These are phyloP conservation scores for Aegle marmelos DNA, from an alignment of 345 rosid species.

Conservation along the genomic window DNA sequence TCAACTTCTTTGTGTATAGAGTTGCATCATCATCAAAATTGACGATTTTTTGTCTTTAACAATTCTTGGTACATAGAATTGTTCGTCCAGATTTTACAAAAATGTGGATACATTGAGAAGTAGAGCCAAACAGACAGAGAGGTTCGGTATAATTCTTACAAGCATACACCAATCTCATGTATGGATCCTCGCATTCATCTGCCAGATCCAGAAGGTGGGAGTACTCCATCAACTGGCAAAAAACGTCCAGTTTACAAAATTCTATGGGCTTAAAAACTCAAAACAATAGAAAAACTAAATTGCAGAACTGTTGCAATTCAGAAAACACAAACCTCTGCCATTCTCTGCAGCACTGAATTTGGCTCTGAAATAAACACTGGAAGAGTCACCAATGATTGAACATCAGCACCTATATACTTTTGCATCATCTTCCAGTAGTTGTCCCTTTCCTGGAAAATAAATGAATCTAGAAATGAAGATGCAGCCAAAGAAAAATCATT, in stretches of 20 bases:
- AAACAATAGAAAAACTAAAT: conserved; percentile 7
- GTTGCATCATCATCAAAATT: neutral
- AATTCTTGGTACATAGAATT: neutral
- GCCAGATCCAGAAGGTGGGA: conserved; percentile 83
- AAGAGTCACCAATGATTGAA: conserved; percentile 96
- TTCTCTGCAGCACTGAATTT: conserved; percentile 89
- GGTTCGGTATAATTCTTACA: conserved; percentile 38
- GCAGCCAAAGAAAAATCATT: neutral
- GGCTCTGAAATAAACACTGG: conserved; percentile 97
- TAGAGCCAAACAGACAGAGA: conserved; percentile 6
- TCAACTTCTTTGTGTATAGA: neutral
- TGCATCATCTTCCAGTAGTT: conserved; percentile 99
- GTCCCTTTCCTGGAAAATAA: conserved; percentile 69
- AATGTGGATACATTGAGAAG: neutral
- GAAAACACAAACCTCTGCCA: conserved; percentile 83
- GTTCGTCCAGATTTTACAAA: neutral
- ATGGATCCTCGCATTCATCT: conserved; percentile 89
- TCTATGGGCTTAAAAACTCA: neutral
- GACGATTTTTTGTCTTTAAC: neutral
- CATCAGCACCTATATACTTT: conserved; percentile 85
- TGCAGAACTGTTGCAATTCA: neutral
- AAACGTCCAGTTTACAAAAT: conserved; percentile 14
- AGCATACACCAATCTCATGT: conserved; percentile 90
- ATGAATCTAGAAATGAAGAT: conserved; percentile 10
- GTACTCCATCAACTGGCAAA: conserved; percentile 89